Base-by-base conservation (phyloP, 1,284 basidiomycete species). In the Pisolithus thermaeus region DNA sequence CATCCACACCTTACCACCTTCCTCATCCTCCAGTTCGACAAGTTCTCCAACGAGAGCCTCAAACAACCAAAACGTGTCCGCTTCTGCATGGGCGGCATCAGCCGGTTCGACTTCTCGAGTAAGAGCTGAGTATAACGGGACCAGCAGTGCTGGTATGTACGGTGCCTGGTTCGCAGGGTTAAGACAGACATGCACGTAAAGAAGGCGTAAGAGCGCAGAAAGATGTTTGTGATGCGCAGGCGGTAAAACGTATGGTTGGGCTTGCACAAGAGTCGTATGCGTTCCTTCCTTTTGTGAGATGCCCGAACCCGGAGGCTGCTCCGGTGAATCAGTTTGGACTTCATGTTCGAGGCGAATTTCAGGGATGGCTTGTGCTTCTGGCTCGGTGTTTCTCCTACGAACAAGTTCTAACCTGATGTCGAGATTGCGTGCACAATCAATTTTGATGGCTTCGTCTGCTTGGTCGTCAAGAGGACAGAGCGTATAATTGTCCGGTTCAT, bases 41-140 rank as follows among this genome's bases (percentile, higher is more conserved):
- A 89, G 79, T 60, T 90, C 88, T 22, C 80, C 79, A 1, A 90
- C 69, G 60, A 90, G 72, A 0, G 83, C 77, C 61, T 89, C 85
- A 54, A 90, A 86, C 12, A 88, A 59, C 88, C 87, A 90, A 65
- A 90, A 90, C 0, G 83, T 77, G 59, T 90, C 88, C 1, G 88
- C 87, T 64, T 90, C 88, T 7, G 77, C 76, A 63, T 90, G 87
- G 2, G 77, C 74, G 7, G 77, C 59, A 46, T 87, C 83, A 51
- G 79, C 73, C 0, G 75, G 66, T 18, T 87, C 78, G 1, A 80
- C 72, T 60, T 90, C 87, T 59, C 79, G 76, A 22, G 72, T 67
- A 44, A 88, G 69, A 0, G 78, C 79, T 7, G 75, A 74, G 61
- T 88, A 88, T n/a, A 90, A 61, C 0, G 84, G 83, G 18, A 87